These are phyloP conservation scores for Neurospora discreta DNA, from an alignment of 495 filamentous ascomycete species.

Conservation along the genomic window DNA sequence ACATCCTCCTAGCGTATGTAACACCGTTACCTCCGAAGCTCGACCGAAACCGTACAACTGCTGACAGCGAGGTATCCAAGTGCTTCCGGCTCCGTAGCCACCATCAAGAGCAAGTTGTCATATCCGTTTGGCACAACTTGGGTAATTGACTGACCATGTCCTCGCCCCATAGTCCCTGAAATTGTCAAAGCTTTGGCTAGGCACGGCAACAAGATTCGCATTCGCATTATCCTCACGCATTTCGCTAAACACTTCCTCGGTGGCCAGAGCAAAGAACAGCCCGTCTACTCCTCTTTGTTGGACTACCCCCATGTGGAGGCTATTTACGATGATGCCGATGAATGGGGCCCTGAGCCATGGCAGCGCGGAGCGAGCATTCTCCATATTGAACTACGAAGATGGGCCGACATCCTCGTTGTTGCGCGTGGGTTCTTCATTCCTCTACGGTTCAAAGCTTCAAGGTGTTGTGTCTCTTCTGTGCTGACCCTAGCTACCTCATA, in stretches of 20 bases:
- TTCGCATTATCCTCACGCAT: slow-evolving; percentile 67
- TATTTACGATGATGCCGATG: slow-evolving; percentile 66
- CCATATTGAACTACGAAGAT: slow-evolving; percentile 61
- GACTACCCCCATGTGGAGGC: slow-evolving; percentile 50
- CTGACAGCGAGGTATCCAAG: slow-evolving; percentile 3
- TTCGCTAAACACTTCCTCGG: slow-evolving; percentile 60
- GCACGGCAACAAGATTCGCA: slow-evolving; percentile 48
- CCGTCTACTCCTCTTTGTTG: slow-evolving; percentile 40
- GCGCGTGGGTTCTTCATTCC: slow-evolving; percentile 38
- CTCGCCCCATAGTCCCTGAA: slow-evolving; percentile 40
- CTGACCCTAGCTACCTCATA: not conserved
- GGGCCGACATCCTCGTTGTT: slow-evolving; percentile 70
- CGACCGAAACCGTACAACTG: not conserved
- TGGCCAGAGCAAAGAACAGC: slow-evolving; percentile 61
- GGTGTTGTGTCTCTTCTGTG: not conserved
- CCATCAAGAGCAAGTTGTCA: slow-evolving; percentile 53
- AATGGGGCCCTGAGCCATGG: slow-evolving; percentile 66
- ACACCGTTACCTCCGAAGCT: not conserved
- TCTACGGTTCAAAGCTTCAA: not conserved
- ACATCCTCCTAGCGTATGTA: not conserved
- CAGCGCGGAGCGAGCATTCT: slow-evolving; percentile 54
- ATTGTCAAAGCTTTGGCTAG: slow-evolving; percentile 50
- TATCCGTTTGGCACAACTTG: not conserved
- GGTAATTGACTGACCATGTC: not conserved
- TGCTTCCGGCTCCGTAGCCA: slow-evolving; percentile 52